phyloP scores from a whole-genome alignment of 2,329 filamentous ascomycete species.

The Penicillium sp. region DNA sequence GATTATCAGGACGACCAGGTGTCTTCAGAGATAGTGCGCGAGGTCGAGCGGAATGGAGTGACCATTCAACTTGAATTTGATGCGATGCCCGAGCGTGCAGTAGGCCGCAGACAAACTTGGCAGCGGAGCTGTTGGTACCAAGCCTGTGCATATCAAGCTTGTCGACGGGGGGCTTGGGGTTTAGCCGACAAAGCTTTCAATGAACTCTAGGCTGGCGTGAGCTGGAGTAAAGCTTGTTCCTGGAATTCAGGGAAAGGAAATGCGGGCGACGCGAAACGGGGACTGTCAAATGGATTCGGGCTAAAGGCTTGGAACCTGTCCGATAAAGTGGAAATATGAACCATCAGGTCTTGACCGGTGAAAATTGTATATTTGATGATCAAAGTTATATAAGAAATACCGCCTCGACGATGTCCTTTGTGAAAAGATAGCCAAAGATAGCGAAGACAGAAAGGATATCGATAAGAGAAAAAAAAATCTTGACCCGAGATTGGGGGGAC shows the following conservation, averaged over 20 bases:
- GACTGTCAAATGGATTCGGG: too few species aligned
- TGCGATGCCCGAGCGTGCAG: constrained; percentile 6
- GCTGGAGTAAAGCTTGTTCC: constrained; percentile 20
- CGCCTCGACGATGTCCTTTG: too few species aligned
- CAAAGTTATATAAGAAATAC: too few species aligned
- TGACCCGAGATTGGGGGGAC: background rate
- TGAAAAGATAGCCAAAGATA: too few species aligned
- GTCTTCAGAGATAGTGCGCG: constrained; percentile 1
- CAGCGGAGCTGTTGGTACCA: constrained; percentile 11
- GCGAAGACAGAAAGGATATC: background rate
- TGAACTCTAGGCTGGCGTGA: constrained; percentile 18
- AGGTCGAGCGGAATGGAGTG: constrained; percentile 7
- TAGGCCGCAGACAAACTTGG: constrained; percentile 8
- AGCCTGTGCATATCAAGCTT: constrained; percentile 17
- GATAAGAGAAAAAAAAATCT: background rate
- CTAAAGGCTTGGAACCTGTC: too few species aligned
- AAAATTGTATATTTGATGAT: too few species aligned
- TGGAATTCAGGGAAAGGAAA: background rate
- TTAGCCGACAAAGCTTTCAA: constrained; percentile 16
- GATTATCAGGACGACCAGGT: constrained; percentile 33
- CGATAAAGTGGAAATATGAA: too few species aligned
- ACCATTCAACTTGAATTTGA: constrained; percentile 1
- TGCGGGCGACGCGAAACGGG: too few species aligned
- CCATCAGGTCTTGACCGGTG: too few species aligned
- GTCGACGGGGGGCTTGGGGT: constrained; percentile 14